Percentiles rank a stretch among this genome's conserved stretches.
phyloP scores from a whole-genome alignment of 768 basidiomycete species.

The Tulasnella sp. region DNA sequence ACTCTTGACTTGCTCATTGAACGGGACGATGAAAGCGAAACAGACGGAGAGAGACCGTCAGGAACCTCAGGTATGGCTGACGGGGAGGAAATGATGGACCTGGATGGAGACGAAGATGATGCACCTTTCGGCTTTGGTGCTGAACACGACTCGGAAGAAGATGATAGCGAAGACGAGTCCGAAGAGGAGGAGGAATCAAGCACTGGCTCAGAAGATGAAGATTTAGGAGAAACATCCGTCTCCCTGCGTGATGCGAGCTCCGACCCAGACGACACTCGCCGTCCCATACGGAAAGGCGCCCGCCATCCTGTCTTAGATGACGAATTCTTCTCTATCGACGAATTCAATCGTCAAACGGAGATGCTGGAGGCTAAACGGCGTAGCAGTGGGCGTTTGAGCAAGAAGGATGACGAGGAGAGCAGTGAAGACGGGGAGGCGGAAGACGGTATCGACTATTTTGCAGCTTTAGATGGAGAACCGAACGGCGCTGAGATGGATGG shows the following conservation, averaged over 20 bases:
- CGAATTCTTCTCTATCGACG: slow-evolving; percentile 75
- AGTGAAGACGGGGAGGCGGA: slow-evolving; percentile 35
- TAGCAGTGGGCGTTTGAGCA: slow-evolving; percentile 48
- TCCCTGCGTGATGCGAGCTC: slow-evolving; percentile 20
- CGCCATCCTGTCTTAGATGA: slow-evolving; percentile 59
- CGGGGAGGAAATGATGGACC: slow-evolving; percentile 17
- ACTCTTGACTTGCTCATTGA: slow-evolving; percentile 45
- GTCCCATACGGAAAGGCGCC: slow-evolving; percentile 14
- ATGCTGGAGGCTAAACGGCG: slow-evolving; percentile 55
- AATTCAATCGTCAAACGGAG: slow-evolving; percentile 81
- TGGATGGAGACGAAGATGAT: neutral
- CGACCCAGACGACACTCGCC: neutral
- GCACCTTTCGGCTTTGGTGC: slow-evolving; percentile 11
- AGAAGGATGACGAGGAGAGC: slow-evolving; percentile 38
- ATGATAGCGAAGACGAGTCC: slow-evolving; percentile 22
- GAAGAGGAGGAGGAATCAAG: slow-evolving; percentile 25
- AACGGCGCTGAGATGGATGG: slow-evolving; percentile 30
- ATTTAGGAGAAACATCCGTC: slow-evolving; percentile 27
- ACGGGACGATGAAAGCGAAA: slow-evolving; percentile 23
- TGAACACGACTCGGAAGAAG: slow-evolving; percentile 27
- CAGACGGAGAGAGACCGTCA: slow-evolving; percentile 16
- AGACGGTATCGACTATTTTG: slow-evolving; percentile 49
- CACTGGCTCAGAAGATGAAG: slow-evolving; percentile 25
- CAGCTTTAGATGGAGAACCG: slow-evolving; percentile 37
- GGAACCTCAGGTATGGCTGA: slow-evolving; percentile 18